Evolutionary conservation across 78 protist genomes (phyloP).

Genomic region (Pigoraptor vietnamica): DNA sequence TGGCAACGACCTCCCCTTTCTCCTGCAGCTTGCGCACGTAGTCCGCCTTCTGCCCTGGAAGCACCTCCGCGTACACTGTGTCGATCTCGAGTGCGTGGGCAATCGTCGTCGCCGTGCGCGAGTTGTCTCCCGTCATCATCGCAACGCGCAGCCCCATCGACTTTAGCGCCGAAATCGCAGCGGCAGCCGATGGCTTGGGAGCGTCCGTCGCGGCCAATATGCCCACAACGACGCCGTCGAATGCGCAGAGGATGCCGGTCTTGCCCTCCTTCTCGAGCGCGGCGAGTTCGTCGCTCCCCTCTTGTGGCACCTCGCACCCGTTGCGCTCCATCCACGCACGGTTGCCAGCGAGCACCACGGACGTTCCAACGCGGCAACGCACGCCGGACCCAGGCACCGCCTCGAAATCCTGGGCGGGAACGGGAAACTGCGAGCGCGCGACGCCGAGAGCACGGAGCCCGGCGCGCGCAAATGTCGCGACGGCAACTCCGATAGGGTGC

Average conservation of each 20-base stretch:
- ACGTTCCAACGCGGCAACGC: neutral
- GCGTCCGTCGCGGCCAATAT: neutral
- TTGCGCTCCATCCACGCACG: neutral
- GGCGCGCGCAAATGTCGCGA: neutral
- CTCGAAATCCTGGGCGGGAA: neutral
- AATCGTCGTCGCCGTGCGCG: constrained; percentile 39
- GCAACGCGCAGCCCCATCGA: constrained; percentile 37
- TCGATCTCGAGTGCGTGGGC: constrained; percentile 32
- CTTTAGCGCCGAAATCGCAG: constrained; percentile 19
- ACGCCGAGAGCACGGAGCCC: neutral
- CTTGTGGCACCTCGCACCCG: neutral
- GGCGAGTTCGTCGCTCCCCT: neutral
- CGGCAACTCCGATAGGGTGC: constrained; percentile 34
- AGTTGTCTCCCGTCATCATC: constrained; percentile 90
- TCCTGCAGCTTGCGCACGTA: constrained; percentile 61
- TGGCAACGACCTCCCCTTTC: constrained; percentile 59
- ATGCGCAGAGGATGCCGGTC: constrained; percentile 38
- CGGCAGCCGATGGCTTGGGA: neutral
- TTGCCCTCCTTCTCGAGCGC: constrained; percentile 15
- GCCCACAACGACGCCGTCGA: constrained; percentile 14
- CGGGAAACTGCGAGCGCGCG: neutral
- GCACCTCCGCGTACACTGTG: constrained; percentile 55
- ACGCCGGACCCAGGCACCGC: neutral
- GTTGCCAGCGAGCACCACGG: constrained; percentile 23
- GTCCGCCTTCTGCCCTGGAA: constrained; percentile 75